Conservation (phyloP, 495 filamentous ascomycete genomes). For the Lasiosphaeria hispida region DNA sequence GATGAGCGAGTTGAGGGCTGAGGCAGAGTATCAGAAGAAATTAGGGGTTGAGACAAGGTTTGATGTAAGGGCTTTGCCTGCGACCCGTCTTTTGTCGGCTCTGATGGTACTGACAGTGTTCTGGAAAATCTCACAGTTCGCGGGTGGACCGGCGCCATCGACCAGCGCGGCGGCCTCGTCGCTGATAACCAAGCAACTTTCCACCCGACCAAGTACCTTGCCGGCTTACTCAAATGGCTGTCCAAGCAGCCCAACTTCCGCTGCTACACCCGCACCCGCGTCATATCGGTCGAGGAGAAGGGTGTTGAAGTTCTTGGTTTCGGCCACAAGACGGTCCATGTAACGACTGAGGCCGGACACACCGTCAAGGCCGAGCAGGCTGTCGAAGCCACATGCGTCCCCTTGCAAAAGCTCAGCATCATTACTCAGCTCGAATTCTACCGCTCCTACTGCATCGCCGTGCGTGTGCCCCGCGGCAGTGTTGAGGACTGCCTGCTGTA, state of each 20-base stretch:
- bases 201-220: conserved; percentile 56
- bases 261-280: conserved; percentile 52
- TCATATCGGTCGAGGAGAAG: conserved; percentile 47
- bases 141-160: conserved; percentile 47
- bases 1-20: conserved; percentile 32
- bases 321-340: conserved; percentile 38
- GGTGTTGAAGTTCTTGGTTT: conserved; percentile 36
- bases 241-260: conserved; percentile 49
- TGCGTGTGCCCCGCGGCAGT: conserved; percentile 49
- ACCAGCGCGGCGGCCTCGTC: conserved; percentile 51
- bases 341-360: conserved; percentile 47
- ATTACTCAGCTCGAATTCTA: conserved; percentile 50
- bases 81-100: background rate
- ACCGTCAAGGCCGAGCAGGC: conserved; percentile 48
- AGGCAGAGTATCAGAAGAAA: conserved; percentile 40
- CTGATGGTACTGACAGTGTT: background rate
- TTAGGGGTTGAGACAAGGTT: conserved; percentile 45
- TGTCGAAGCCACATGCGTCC: conserved; percentile 55
- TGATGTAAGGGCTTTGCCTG: no score
- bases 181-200: conserved; percentile 54
- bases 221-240: conserved; percentile 51
- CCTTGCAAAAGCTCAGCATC: conserved; percentile 53
- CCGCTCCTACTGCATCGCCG: conserved; percentile 57
- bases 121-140: conserved; percentile 34
- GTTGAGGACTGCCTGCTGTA: conserved; percentile 56